Conservation (phyloP, 768 basidiomycete species). For the Leucocoprinus birnbaumii region DNA sequence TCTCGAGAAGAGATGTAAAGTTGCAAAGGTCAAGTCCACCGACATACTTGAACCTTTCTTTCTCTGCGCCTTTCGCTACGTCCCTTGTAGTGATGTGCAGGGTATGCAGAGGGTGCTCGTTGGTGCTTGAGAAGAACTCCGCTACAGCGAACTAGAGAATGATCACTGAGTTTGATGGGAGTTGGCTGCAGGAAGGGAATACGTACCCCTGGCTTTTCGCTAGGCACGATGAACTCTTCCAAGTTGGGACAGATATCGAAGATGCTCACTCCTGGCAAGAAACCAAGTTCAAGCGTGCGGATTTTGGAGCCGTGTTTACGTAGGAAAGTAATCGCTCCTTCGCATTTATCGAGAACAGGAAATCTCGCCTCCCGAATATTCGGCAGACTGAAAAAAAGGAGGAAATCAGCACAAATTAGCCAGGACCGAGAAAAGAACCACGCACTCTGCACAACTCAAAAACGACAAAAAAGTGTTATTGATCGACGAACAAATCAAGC, state of each 20-base stretch:
- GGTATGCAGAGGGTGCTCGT: not conserved
- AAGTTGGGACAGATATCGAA: constrained; percentile 6
- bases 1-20: constrained; percentile 6
- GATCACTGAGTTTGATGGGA: not conserved
- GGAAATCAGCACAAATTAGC: not conserved
- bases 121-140: constrained; percentile 6
- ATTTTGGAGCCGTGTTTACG: constrained; percentile 5
- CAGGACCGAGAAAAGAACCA: not conserved
- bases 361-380: not conserved
- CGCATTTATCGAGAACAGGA: not conserved
- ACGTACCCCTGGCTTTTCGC: constrained; percentile 7
- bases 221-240: not conserved
- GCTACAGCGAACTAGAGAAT: constrained; percentile 2
- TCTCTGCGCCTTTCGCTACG: constrained; percentile 4
- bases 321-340: constrained; percentile 1
- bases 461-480: constrained; percentile 8
- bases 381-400: not conserved
- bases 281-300: not conserved
- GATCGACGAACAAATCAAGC: not conserved
- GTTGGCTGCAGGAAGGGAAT: not conserved
- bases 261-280: constrained; percentile 6
- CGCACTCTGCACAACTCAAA: constrained; percentile 1
- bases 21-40: constrained; percentile 4
- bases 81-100: not conserved
- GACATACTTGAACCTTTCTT: constrained; percentile 6